These are phyloP conservation scores for Chaetomium fimeti DNA, from an alignment of 495 filamentous ascomycete species.

Conservation along the genomic window DNA sequence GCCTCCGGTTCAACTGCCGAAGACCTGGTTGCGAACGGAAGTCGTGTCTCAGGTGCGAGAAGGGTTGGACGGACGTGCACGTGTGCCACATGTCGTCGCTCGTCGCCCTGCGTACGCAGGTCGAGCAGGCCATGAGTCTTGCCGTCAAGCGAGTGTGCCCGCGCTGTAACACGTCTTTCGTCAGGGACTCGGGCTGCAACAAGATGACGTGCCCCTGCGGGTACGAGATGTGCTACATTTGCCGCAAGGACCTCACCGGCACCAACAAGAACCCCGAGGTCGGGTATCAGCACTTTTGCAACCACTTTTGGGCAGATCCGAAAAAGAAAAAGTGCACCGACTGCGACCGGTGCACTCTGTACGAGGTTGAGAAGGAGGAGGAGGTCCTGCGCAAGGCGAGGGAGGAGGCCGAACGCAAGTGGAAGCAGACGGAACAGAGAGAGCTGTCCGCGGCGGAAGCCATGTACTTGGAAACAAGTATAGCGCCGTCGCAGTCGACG, in stretches of 20 bases:
- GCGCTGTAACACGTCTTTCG: constrained; percentile 81
- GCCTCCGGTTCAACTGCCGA: constrained; percentile 71
- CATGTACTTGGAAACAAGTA: constrained; percentile 47
- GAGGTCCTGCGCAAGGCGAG: constrained; percentile 70
- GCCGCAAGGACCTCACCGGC: constrained; percentile 60
- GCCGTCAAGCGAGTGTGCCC: constrained; percentile 96
- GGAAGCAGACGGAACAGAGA: constrained; percentile 65
- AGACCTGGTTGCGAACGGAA: constrained; percentile 61
- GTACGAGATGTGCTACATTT: constrained; percentile 96
- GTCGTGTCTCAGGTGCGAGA: constrained; percentile 75
- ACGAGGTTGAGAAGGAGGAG: constrained; percentile 82
- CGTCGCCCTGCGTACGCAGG: constrained; percentile 75
- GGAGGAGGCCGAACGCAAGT: constrained; percentile 75
- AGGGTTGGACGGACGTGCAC: constrained; percentile 66
- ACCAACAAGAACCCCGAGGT: constrained; percentile 51
- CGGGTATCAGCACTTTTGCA: constrained; percentile 89
- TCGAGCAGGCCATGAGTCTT: constrained; percentile 86
- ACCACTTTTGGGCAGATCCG: constrained; percentile 82
- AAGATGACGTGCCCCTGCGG: constrained; percentile 97
- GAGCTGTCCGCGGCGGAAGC: constrained; percentile 50
- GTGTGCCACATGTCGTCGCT: constrained; percentile 83
- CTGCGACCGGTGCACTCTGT: constrained; percentile 88
- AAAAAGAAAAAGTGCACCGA: constrained; percentile 66
- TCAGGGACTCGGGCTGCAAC: constrained; percentile 92
- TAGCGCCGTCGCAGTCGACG: constrained; percentile 28